Evolutionary conservation across 1,284 basidiomycete genomes (phyloP).

Genomic region (Apiotrichum laibachii): DNA sequence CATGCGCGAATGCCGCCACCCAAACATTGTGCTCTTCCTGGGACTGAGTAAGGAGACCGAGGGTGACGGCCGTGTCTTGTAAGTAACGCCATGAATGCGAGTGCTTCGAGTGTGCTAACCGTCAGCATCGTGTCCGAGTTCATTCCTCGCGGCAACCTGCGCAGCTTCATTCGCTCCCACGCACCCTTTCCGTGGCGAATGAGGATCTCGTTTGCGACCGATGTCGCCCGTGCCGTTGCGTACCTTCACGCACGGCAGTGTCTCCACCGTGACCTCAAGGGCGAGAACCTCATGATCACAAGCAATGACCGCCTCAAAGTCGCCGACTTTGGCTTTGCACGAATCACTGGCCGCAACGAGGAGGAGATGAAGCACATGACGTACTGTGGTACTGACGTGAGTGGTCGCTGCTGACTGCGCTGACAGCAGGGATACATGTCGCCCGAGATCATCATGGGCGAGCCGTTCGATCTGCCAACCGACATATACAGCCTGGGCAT

Average conservation of each 20-base stretch:
- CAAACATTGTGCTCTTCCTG: slow-evolving; percentile 91
- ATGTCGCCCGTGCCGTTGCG: slow-evolving; percentile 88
- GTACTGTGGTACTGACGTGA: slow-evolving; percentile 95
- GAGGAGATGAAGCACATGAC: slow-evolving; percentile 88
- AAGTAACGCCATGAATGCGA: slow-evolving; percentile 14
- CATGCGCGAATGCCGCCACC: slow-evolving; percentile 85
- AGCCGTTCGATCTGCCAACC: slow-evolving; percentile 87
- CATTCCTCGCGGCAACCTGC: slow-evolving; percentile 70
- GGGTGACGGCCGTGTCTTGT: slow-evolving; percentile 72
- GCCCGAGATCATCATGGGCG: slow-evolving; percentile 87
- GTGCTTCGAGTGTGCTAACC: neutral
- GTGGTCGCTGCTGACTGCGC: slow-evolving; percentile 7
- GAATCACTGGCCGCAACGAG: slow-evolving; percentile 81
- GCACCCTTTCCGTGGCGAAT: slow-evolving; percentile 81
- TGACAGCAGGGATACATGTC: slow-evolving; percentile 51
- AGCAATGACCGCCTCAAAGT: slow-evolving; percentile 91
- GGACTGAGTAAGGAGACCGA: slow-evolving; percentile 84
- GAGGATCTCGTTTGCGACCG: slow-evolving; percentile 87
- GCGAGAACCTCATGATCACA: slow-evolving; percentile 93
- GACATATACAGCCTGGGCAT: slow-evolving; percentile 94
- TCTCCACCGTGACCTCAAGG: slow-evolving; percentile 79
- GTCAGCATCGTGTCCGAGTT: slow-evolving; percentile 75
- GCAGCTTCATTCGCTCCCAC: slow-evolving; percentile 76
- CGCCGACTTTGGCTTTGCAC: slow-evolving; percentile 85
- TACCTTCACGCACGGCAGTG: slow-evolving; percentile 84